Evolutionary conservation across 2,329 filamentous ascomycete species (phyloP), one percentile per base, ranked within the genome.

Genomic region (Beauveria medogensis): DNA sequence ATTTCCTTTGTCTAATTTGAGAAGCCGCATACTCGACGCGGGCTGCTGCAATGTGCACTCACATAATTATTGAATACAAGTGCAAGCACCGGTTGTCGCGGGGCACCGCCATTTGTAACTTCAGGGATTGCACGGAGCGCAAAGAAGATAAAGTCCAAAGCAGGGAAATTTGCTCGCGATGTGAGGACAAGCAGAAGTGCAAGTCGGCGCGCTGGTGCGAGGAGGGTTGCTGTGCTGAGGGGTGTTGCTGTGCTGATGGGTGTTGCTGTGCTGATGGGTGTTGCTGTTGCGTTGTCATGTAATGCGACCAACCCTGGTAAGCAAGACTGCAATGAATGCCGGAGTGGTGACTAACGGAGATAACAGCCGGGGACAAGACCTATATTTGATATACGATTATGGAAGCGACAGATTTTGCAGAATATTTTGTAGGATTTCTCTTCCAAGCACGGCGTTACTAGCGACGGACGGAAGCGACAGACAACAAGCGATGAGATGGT

Each of bases 151-250:
- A 73, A 6, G 65, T 67, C 18, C 59, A 66, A 52, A 68, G 72
- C 53, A 59, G 66, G 2, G 71, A 74, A 24, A 65, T 71, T 41
- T 75, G 74, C 60, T 65, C 71, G 44, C 70, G 71, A 53, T 75
- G 74, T 62, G 73, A 74, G 51, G 67, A 65, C 54, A 65, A 64
- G n/a, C 65, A 65, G 41, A 60, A 65, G 46, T 67, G 70, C 56
- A 66, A 65, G 48, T 75, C 73, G 7, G 69, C 72, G 6, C 67
- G 72, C 59, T 75, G 73, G 73, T 75, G 73, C 59, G 71, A 69
- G 3, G 69, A 72, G 18, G 72, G 72, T 55, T 74, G 72, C 59
- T 66, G 70, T 56, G 58, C 62, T 51, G 51, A 61, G 6, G 59
- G 59, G 28, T 55, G 50, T 24, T 61, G 43, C 34, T 56, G 54